Evolutionary conservation across 371 early-diverging fungal genomes (phyloP), one percentile per base, ranked within the genome.

Genomic region (Saksenaea vasiformis): DNA sequence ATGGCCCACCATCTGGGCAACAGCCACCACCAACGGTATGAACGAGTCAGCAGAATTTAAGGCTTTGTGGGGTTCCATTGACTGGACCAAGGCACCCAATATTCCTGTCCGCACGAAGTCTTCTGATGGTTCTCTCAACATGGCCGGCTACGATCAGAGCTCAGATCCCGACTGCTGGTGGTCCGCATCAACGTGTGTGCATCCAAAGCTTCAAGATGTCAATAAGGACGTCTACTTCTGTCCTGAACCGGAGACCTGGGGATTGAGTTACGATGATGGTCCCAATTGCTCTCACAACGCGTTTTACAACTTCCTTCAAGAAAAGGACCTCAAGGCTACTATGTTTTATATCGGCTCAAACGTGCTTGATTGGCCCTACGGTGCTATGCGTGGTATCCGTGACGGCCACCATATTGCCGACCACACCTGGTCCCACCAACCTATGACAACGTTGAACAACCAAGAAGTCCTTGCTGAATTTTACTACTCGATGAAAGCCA

Each of bases 271-370:
- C 58, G 88, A 87, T 73, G 88, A 87, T 73, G 88, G 88, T 54
- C 88, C 88, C 27, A 75, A 84, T 82, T 67, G 71, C 67, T 83
- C 80, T 38, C 83, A 80, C 76, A 84, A 83, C 61, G 62, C 68
- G 13, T 68, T 84, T 39, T 80, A 80, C 39, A 78, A 82, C 41
- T 72, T 60, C 44, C 68, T 88, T 27, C 77, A 83, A 37, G 60
- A 63, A 27, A 67, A 82, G 17, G 65, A 82, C 53, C 65, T 82
- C 37, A 88, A 85, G 72, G 90, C 88, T 13, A 84, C 89, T 56
- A 82, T 90, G 80, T 90, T 90, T 70, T 86, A 87, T 61, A 82
- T 90, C 74, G 91, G 91, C 56, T 78, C 85, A 39, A 85, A 85
- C 66, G 85, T 90, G 53, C 56, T 80, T n/a, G 71, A 82, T 70